These are phyloP conservation scores for Coemansia asiatica DNA, from an alignment of 192 early-diverging fungal genomes.

Conservation along the genomic window DNA sequence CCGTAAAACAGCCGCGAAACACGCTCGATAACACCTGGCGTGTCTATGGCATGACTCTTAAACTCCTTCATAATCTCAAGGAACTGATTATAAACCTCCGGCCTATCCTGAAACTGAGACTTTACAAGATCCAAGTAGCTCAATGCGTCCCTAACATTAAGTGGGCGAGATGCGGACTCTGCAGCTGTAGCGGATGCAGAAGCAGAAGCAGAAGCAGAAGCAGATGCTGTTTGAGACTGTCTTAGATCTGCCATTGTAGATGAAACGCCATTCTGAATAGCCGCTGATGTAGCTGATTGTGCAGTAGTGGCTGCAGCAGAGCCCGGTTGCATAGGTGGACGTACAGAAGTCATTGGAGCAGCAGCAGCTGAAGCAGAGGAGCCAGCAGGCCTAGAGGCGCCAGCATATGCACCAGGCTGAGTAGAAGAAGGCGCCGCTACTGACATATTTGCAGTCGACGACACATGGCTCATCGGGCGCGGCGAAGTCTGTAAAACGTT, in stretches of 20 bases:
- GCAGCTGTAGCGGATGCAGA: neutral
- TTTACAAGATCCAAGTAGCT: constrained; percentile 97
- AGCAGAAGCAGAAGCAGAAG: neutral
- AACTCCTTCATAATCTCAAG: constrained; percentile 99
- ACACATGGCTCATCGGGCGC: neutral
- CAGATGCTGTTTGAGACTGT: constrained; percentile 3
- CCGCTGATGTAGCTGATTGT: neutral
- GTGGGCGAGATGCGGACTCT: constrained; percentile 32
- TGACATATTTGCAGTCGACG: neutral
- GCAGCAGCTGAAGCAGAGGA: neutral
- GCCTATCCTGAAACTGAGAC: constrained; percentile 84
- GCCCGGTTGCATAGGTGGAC: neutral
- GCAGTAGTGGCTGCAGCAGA: neutral
- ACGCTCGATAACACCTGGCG: constrained; percentile 95
- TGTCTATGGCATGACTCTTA: constrained; percentile 94
- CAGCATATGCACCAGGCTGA: neutral
- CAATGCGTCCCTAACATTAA: constrained; percentile 86
- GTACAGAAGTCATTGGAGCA: neutral
- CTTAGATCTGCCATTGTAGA: neutral
- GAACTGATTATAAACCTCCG: constrained; percentile 97
- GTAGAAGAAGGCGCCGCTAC: neutral
- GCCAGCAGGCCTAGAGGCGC: neutral
- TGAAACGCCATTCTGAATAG: neutral
- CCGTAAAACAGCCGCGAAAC: constrained; percentile 94
- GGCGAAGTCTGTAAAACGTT: constrained; percentile 29